Base-by-base conservation (phyloP, 257 asterid species). In the Agastache rugosa region DNA sequence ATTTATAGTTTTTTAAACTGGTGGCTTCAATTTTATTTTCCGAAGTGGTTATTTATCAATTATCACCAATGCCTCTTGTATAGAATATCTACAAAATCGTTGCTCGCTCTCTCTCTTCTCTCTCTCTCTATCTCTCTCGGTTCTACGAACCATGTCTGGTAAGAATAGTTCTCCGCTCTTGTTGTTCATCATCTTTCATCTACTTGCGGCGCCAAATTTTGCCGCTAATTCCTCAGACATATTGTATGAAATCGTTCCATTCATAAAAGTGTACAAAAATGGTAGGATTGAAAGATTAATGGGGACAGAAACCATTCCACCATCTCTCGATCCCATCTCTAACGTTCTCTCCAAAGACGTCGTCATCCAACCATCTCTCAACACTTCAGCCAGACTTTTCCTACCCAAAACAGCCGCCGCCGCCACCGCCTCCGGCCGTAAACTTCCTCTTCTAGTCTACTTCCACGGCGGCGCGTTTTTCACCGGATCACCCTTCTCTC, bases 401-500 rank as follows among this genome's bases (percentile, higher is more conserved):
- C 75, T 83, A 0, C 78, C 78, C 9, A 59, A 41, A 15, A 67
- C 20, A 44, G 59, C 82, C 50, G 16, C 39, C 44, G 69, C 74
- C 47, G 72, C 63, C 1, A 69, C 20, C 47, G 58, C 82, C 48
- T 15, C 37, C 42, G 69, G 15, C 74, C 45, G 71, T 0, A 87
- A 87, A 56, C 87, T 85, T 14, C 93, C 97, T 0, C 75, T 89
- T 0, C 29, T 88, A 0, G 77, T 91, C 62, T 91, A 87, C 85
- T 83, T 80, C 44, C 93, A 89, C 51, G 97, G 96, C 17, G 97
- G 97, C 5, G 96, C 66, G 2, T 91, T 85, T 25, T 19, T 77
- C 11, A 16, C 78, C 1, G 79, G 68, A 31, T 87, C 96, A 6
- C 84, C 93, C 47, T 88, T 78, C 78, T 50, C 85, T 2, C 73